Evolutionary conservation across 176 grass and related monocot species (phyloP).

Genomic region (Oryza longistaminata): DNA sequence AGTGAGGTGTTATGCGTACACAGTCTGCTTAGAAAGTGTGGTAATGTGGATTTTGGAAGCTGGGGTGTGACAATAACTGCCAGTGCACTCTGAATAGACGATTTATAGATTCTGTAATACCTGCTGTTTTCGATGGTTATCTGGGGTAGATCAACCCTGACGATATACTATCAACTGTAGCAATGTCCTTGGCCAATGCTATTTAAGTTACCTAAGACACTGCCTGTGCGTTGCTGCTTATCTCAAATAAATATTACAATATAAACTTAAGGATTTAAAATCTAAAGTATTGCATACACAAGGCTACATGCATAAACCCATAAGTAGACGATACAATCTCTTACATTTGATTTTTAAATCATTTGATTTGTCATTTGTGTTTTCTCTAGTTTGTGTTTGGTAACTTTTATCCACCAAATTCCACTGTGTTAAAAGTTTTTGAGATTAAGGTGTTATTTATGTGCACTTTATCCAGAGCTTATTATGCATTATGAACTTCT

Average conservation of each 20-base stretch:
- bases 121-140: background rate
- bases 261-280: too few relatives aligned
- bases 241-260: too few relatives aligned
- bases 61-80: too few relatives aligned
- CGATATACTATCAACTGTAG: background rate
- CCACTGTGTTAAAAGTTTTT: background rate
- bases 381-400: background rate
- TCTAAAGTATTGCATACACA: background rate
- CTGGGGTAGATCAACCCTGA: background rate
- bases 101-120: background rate
- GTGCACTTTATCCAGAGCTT: background rate
- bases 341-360: background rate
- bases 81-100: background rate
- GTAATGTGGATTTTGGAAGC: too few relatives aligned
- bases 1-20: too few relatives aligned
- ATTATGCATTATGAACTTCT: background rate
- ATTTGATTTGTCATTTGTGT: conserved; percentile 1
- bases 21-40: too few relatives aligned
- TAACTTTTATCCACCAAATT: conserved; percentile 9
- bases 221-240: too few relatives aligned
- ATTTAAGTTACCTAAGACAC: too few relatives aligned
- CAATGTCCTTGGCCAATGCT: background rate
- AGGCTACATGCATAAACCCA: background rate
- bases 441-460: background rate
- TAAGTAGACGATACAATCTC: background rate